Evolutionary conservation across 768 basidiomycete genomes (phyloP), one percentile per base, ranked within the genome.

Genomic region (Cubamyces lactineus): DNA sequence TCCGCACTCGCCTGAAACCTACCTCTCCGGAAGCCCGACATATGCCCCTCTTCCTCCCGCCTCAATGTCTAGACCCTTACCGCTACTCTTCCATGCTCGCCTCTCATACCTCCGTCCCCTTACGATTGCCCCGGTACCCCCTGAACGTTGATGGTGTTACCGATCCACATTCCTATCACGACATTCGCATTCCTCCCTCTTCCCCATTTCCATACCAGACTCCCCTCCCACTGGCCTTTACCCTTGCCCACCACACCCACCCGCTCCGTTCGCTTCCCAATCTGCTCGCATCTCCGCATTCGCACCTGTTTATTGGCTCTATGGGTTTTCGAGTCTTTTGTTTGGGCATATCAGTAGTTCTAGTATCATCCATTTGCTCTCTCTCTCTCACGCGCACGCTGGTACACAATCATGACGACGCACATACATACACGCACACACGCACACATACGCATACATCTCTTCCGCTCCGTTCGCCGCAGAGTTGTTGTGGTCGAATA

Each of bases 271-370:
- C 19, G 5, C 11, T 49, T n/a, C 48, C 8, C 48, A 28, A 3
- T 39, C 11, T 11, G 21, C 45, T 24, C 34, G 39, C 26, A 41
- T 40, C 51, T 41, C 56, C 30, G 62, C 57, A 59, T 63, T 57
- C 57, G 26, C 57, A 63, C 59, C 62, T 59, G 52, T 63, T 58
- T 63, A 62, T 63, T 58, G 52, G 45, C n/a, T 63, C 45, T 48
- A 58, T 46, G 38, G 50, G 45, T 40, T 51, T 41, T 17, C 23
- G 34, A 28, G 23, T 38, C 42, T 26, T 42, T 41, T 11, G 34
- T 34, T 34, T 48, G 38, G 53, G 53, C 61, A 51, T 51, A 39
- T 34, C n/a, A 42, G 40, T 59, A 59, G 49, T 52, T 34, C 41
- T 59, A 51, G 57, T 52, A 43, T 51, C 52, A 12, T 40, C 38